Conservation (phyloP, 2,329 filamentous ascomycete genomes). For the Apiospora aurea region DNA sequence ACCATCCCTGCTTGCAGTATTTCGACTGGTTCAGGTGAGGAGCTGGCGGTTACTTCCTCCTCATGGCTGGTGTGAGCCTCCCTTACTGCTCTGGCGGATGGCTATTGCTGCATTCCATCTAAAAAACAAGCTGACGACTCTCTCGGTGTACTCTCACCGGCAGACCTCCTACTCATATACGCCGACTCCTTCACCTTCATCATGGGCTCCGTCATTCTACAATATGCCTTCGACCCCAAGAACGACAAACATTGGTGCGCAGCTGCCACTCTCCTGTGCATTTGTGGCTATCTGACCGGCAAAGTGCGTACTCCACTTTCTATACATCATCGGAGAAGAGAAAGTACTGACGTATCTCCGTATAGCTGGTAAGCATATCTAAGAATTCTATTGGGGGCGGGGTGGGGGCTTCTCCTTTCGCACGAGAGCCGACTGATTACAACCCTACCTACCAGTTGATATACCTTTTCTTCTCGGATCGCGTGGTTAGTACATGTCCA, state of each 20-base stretch:
- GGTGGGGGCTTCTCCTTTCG: neutral
- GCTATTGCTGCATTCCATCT: neutral
- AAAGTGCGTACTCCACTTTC: neutral
- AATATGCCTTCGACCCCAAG: constrained; percentile 4
- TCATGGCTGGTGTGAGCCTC: constrained; percentile 8
- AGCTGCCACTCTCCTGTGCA: neutral
- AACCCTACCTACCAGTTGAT: neutral
- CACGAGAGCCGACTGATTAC: neutral
- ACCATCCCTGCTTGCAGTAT: neutral
- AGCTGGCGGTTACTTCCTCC: neutral
- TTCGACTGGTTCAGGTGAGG: neutral
- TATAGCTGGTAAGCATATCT: neutral
- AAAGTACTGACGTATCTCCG: neutral
- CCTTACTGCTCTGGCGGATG: neutral
- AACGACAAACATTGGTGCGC: neutral
- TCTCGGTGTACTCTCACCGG: neutral
- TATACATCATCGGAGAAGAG: neutral
- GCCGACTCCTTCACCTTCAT: constrained; percentile 15
- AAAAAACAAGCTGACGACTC: neutral
- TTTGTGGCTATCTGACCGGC: neutral
- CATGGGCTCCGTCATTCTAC: neutral
- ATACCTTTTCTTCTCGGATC: constrained; percentile 6
- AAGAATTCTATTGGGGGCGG: neutral
- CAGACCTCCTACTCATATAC: constrained; percentile 8
- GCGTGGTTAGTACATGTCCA: neutral